A percentile compares a stretch with the other conserved stretches of the same genome.
phyloP scores from a whole-genome alignment of 73 alveolate genomes.

The Tetrahymena borealis region DNA sequence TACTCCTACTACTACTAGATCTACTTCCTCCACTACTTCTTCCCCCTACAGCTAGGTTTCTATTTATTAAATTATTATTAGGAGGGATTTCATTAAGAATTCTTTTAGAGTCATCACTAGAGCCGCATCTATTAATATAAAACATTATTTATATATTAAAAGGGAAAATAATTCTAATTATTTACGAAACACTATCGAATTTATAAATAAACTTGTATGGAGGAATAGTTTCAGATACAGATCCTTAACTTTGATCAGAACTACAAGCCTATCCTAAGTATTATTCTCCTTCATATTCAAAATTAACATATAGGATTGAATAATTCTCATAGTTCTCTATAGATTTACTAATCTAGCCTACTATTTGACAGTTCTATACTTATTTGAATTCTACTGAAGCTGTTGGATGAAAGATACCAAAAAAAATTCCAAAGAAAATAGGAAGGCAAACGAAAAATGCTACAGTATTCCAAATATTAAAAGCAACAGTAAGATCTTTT shows the following conservation, averaged over 20 bases:
- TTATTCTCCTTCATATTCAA: background rate
- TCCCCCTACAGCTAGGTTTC: background rate
- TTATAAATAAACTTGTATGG: background rate
- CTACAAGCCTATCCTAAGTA: background rate
- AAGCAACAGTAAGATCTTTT: background rate
- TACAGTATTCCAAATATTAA: background rate
- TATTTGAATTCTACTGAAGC: background rate
- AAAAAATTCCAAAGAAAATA: background rate
- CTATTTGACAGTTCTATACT: background rate
- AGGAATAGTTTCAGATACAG: background rate
- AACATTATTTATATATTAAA: too few species aligned
- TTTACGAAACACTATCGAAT: background rate
- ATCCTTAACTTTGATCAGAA: background rate
- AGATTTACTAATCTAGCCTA: background rate
- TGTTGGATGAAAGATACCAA: background rate
- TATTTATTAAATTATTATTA: too few species aligned
- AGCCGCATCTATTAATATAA: background rate
- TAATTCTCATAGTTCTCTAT: background rate
- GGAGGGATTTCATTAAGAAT: too few species aligned
- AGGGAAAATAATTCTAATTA: too few species aligned
- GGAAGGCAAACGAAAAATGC: background rate
- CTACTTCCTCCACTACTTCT: background rate
- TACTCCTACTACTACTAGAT: background rate
- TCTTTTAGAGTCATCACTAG: background rate
- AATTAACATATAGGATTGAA: background rate